Evolutionary conservation across 495 filamentous ascomycete species (phyloP).

Genomic region (Neurospora africana): DNA sequence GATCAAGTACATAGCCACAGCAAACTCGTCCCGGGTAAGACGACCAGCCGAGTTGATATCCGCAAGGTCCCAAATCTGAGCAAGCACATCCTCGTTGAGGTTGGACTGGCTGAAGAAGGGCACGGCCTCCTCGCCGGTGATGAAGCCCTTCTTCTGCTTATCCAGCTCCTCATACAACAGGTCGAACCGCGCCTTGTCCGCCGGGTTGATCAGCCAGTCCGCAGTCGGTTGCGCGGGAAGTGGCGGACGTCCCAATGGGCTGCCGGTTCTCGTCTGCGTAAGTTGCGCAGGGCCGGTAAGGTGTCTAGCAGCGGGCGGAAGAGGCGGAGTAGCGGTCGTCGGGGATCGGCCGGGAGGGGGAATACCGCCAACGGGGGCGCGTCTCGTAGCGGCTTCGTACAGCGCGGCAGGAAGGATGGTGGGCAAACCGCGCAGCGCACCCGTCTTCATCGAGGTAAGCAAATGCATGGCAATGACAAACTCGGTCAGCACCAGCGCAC

Average conservation of each 20-base stretch:
- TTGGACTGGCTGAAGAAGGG: conserved; percentile 86
- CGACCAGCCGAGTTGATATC: conserved; percentile 87
- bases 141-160: conserved; percentile 63
- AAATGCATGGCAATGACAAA: conserved; percentile 99
- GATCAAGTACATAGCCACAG: conserved; percentile 96
- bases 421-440: conserved; percentile 67
- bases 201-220: conserved; percentile 72
- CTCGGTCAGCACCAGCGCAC: conserved; percentile 77
- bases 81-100: conserved; percentile 78
- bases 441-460: conserved; percentile 78
- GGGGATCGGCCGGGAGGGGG: conserved; percentile 23
- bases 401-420: conserved; percentile 72
- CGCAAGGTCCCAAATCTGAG: conserved; percentile 95
- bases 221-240: conserved; percentile 53
- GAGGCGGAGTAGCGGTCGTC: conserved; percentile 20
- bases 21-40: conserved; percentile 81
- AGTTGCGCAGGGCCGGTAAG: conserved; percentile 30
- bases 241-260: conserved; percentile 55
- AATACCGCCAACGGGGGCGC: conserved; percentile 42
- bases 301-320: conserved; percentile 36
- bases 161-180: conserved; percentile 73
- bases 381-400: conserved; percentile 81
- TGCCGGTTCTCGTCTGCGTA: conserved; percentile 47
- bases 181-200: conserved; percentile 82
- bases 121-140: conserved; percentile 92